Evolutionary conservation across 177 flowering plant genomes (phyloP).

Genomic region (Vitis hybrid): DNA sequence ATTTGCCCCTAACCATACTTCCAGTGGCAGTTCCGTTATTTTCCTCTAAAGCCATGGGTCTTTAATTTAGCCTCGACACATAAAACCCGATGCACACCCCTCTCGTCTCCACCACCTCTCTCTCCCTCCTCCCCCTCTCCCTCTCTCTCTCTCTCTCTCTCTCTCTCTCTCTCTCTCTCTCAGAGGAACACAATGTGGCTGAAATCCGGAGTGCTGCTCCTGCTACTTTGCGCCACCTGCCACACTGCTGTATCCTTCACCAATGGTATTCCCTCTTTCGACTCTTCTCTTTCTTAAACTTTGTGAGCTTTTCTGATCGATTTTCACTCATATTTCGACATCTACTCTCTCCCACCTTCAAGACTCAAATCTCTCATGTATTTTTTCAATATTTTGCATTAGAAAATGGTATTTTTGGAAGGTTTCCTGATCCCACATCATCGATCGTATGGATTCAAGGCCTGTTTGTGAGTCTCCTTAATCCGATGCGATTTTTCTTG

Average conservation of each 20-base stretch:
- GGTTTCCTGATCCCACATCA: too few species aligned
- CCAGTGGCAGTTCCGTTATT: too few species aligned
- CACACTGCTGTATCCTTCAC: conserved; percentile 29
- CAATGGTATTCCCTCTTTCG: conserved; percentile 39
- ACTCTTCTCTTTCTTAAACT: neutral
- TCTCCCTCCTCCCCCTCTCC: neutral
- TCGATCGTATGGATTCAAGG: too few species aligned
- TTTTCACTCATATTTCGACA: neutral
- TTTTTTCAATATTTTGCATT: too few species aligned
- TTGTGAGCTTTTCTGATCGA: neutral
- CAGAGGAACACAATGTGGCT: neutral
- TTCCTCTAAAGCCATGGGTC: too few species aligned
- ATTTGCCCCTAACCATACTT: neutral
- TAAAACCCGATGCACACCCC: neutral
- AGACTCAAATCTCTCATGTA: too few species aligned
- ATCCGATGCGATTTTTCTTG: too few species aligned
- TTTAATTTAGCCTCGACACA: too few species aligned
- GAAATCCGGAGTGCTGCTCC: conserved; percentile 19
- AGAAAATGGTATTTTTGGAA: too few species aligned
- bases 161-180: conserved; percentile 1
- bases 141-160: too few species aligned
- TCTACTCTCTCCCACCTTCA: too few species aligned
- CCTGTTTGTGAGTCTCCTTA: too few species aligned
- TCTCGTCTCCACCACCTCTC: neutral
- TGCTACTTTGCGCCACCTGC: conserved; percentile 43